A percentile compares a stretch with the other conserved stretches of the same genome.
phyloP scores from a whole-genome alignment of 2,329 filamentous ascomycete species.

The Cordyceps fumosorosea region DNA sequence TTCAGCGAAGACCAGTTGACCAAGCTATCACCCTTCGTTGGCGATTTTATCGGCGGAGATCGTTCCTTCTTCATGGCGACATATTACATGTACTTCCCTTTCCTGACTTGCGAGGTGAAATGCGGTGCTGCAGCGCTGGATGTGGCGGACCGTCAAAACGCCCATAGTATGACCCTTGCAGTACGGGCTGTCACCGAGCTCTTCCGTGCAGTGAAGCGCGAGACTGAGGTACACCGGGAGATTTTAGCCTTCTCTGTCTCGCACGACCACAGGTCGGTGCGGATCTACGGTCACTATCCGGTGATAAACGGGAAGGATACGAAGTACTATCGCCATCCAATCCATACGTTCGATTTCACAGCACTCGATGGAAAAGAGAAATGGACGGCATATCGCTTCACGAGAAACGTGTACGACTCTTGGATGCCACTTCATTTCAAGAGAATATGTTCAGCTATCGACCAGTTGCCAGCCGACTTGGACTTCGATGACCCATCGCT shows the following conservation, averaged over 20 bases:
- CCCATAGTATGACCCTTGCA: conserved; percentile 21
- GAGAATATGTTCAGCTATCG: conserved; percentile 1
- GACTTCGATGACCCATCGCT: background rate
- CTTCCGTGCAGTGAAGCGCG: conserved; percentile 27
- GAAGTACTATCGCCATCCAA: background rate
- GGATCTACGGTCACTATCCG: conserved; percentile 6
- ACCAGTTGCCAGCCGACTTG: background rate
- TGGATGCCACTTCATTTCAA: background rate
- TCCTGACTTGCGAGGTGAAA: conserved; percentile 40
- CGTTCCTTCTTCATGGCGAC: conserved; percentile 36
- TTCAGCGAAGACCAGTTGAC: conserved; percentile 34
- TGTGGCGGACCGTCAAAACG: conserved; percentile 30
- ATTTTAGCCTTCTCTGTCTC: conserved; percentile 19
- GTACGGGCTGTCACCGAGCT: conserved; percentile 31
- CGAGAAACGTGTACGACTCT: background rate
- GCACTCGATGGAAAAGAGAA: background rate
- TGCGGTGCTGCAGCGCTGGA: conserved; percentile 29
- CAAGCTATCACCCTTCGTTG: conserved; percentile 31
- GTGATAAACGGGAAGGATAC: background rate
- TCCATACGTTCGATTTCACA: background rate
- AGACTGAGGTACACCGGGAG: conserved; percentile 28
- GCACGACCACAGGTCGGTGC: background rate
- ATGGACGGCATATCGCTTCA: conserved; percentile 8
- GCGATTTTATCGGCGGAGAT: conserved; percentile 24
- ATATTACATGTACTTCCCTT: conserved; percentile 40